Evolutionary conservation across 1,139 yeast genomes (phyloP), one percentile per base, ranked within the genome.

Genomic region (Taphrina flavorubra): DNA sequence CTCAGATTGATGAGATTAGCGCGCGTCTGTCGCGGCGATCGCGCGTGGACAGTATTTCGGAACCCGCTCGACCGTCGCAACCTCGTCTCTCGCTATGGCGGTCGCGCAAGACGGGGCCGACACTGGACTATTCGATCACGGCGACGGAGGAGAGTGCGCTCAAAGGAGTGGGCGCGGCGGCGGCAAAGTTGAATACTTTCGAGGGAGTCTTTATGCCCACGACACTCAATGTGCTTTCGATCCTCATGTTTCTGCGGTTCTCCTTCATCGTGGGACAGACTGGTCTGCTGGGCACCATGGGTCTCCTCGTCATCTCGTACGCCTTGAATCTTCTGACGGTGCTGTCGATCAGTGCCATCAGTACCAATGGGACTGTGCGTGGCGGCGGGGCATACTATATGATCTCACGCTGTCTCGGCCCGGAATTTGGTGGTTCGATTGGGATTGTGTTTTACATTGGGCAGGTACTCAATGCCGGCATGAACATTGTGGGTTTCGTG

Each of bases 321-420:
- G 77, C 84, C 49, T 86, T 89, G 71, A 85, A 88, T 74, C 79
- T 87, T 16, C 81, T 89, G 65, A 89, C 95, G 0, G 87, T 90
- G 0, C 78, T 89, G 75, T 87, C 91, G 8, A 83, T 89, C 72
- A 86, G 91, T 71, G 95, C 95, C 42, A 89, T 89, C 72, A 87
- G 92, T 8, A 89, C 95, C 1, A 89, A 89, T 75, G 95, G 95
- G 6, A 88, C 90, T 0, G 95, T 89, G 11, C 85, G 86, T 73
- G 94, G 95, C 20, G 95, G 95, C 4, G 95, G 95, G 20, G 92
- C 94, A 0, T 89, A 89, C 76, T 89, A 87, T 75, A 89, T 89
- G 94, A 87, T 89, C 70, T 86, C 90, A 40, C 79, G 95, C 70
- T 86, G 90, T 18, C 79, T 89, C 70, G 95, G 95, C 0, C 92